Conservation (phyloP, 768 basidiomycete genomes). For the Trametes gibbosa region DNA sequence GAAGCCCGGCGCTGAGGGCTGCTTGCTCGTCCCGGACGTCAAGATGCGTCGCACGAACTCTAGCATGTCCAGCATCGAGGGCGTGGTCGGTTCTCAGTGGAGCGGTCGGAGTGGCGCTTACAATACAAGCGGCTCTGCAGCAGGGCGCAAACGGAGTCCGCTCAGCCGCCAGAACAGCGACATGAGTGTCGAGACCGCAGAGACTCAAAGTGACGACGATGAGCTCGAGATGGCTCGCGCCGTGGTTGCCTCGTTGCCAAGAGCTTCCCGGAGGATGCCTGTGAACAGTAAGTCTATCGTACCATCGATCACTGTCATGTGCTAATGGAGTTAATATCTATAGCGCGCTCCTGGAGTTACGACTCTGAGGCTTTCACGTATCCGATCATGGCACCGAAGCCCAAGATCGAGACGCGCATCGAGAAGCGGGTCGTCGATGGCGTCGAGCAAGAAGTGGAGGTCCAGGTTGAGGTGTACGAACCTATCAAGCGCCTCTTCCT, state of each 20-base stretch:
- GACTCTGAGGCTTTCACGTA: conserved; percentile 65
- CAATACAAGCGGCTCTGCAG: conserved; percentile 3
- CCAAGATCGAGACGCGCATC: conserved; percentile 49
- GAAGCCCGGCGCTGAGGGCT: conserved; percentile 61
- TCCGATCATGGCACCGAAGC: conserved; percentile 56
- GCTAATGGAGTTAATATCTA: conserved; percentile 10
- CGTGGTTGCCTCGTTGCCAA: conserved; percentile 12
- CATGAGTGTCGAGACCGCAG: conserved; percentile 33
- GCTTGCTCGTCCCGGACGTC: conserved; percentile 54
- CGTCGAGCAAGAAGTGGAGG: conserved; percentile 50
- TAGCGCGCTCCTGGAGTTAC: conserved; percentile 75
- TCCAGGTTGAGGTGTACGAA: conserved; percentile 52
- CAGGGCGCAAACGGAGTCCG: conserved; percentile 34
- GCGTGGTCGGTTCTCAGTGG: conserved; percentile 16
- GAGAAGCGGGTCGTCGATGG: conserved; percentile 49
- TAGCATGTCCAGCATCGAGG: conserved; percentile 20
- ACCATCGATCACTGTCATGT: conserved; percentile 11
- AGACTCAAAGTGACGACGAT: conserved; percentile 23
- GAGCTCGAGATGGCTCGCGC: conserved; percentile 25
- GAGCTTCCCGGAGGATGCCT: neutral
- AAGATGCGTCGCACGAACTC: conserved; percentile 31
- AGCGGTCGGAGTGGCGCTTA: conserved; percentile 2
- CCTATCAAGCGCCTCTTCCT: conserved; percentile 66
- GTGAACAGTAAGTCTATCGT: conserved; percentile 7
- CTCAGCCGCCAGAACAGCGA: conserved; percentile 42